Evolutionary conservation across 2,329 filamentous ascomycete genomes (phyloP), one percentile per base, ranked within the genome.

Genomic region (Aspergillus unguis): DNA sequence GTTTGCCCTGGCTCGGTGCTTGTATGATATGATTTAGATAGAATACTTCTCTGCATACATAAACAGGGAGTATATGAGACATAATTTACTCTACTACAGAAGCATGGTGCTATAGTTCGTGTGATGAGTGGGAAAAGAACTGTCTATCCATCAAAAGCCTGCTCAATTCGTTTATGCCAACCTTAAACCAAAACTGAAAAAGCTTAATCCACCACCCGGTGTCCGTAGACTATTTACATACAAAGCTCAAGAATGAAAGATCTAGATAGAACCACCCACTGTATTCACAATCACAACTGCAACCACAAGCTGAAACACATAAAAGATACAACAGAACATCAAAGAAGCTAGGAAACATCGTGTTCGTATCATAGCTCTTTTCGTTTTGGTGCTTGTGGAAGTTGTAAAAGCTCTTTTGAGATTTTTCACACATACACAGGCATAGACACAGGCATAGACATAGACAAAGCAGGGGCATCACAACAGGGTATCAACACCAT

Each of bases 401-500:
- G 46, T 46, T 49, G 17, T 17, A n/a, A 25, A 23, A 6, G 37
- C 44, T 52, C 44, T 7, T 17, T 17, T 17, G 17, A 17, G 17
- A 17, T 23, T 17, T 23, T 17, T 9, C 31, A 9, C 31, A 6
- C 6, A 32, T 9, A 28, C 35, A 37, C 35, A n/a, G 6, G 9
- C 38, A 41, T 23, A 41, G 23, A 54, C 52, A 51, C 51, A 29
- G 27, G 26, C 47, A 50, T 25, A 44, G 29, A 44, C 42, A 32
- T 44, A 33, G 42, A 29, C 42, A 54, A 55, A 60, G 62, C 63
- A 64, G 51, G 67, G 63, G 52, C 61, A 62, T 64, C 65, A 70
- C 58, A 60, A 55, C 62, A 69, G 70, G 70, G 70, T 72, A 73
- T 72, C 69, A 72, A 72, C 69, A 73, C 69, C 69, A 65, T 67